Conservation (phyloP, 345 rosid species). For the Lumnitzera racemosa region DNA sequence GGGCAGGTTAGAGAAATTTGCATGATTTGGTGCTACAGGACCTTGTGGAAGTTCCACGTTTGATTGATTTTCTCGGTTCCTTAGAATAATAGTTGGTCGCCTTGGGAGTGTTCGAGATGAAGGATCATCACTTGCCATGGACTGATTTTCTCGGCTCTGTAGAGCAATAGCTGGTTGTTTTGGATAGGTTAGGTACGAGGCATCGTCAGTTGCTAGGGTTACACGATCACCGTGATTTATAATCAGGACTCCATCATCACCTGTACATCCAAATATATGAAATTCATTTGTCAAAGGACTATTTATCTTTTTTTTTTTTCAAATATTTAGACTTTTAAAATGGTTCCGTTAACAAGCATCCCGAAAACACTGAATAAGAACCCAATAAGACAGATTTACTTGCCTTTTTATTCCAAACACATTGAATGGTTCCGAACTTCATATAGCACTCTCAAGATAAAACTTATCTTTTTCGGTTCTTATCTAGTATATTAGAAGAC, state of each 20-base stretch:
- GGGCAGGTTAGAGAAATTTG: constrained; percentile 18
- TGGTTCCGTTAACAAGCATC: too few relatives aligned
- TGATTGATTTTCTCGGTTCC: constrained; percentile 19
- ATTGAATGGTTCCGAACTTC: too few relatives aligned
- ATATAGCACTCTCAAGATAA: too few relatives aligned
- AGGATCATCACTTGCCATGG: constrained; percentile 16
- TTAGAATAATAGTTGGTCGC: constrained; percentile 14
- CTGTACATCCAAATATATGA: constrained; percentile 1
- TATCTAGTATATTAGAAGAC: too few relatives aligned
- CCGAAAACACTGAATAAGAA: too few relatives aligned
- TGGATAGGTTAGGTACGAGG: constrained; percentile 12
- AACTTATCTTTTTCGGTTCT: too few relatives aligned
- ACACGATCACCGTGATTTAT: constrained; percentile 23
- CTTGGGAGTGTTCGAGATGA: constrained; percentile 14
- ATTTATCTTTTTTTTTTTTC: neutral
- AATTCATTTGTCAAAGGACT: neutral
- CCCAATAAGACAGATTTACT: too few relatives aligned
- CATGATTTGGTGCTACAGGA: constrained; percentile 21
- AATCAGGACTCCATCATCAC: constrained; percentile 32
- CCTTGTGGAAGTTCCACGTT: constrained; percentile 18
- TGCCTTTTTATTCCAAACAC: too few relatives aligned
- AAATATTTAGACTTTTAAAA: neutral
- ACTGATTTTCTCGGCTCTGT: constrained; percentile 18
- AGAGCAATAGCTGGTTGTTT: constrained; percentile 16
- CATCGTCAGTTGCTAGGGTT: constrained; percentile 18